A percentile compares a stretch with the other conserved stretches of the same genome.
Evolutionary conservation across 495 filamentous ascomycete species (phyloP).

Genomic region (Talaromyces borbonicus): DNA sequence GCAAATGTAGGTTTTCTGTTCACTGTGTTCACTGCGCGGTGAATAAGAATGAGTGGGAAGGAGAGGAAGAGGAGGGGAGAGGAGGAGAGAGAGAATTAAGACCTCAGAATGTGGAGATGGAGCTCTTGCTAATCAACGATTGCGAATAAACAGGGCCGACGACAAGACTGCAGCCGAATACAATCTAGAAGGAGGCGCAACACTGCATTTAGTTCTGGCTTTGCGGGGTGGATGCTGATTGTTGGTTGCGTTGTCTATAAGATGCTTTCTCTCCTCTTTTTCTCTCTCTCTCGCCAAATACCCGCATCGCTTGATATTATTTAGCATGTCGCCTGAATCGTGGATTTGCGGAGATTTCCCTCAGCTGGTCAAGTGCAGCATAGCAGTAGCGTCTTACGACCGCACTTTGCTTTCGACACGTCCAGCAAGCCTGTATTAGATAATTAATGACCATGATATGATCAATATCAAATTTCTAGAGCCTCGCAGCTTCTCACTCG

Average conservation of each 20-base stretch:
- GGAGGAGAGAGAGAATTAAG: too few species aligned
- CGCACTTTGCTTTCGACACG: neutral
- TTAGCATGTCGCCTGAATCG: too few species aligned
- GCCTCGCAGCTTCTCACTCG: too few species aligned
- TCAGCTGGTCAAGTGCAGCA: too few species aligned
- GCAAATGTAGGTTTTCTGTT: slow-evolving; percentile 63
- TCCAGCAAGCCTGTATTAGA: slow-evolving; percentile 4
- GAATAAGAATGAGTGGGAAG: too few species aligned
- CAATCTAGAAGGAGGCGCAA: slow-evolving; percentile 81
- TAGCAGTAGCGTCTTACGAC: neutral
- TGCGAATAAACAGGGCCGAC: slow-evolving; percentile 59
- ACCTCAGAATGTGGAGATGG: neutral
- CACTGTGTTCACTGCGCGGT: slow-evolving; percentile 5
- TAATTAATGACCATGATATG: slow-evolving; percentile 5
- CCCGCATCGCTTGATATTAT: too few species aligned
- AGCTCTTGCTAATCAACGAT: neutral
- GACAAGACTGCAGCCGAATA: slow-evolving; percentile 83
- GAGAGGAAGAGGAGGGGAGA: too few species aligned
- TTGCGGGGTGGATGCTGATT: slow-evolving; percentile 68
- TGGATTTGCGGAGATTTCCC: too few species aligned
- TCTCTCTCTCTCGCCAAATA: too few species aligned
- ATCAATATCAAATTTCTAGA: neutral
- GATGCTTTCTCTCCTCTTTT: too few species aligned
- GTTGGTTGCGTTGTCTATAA: too few species aligned
- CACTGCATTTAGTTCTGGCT: slow-evolving; percentile 89